Base-by-base conservation (phyloP, 495 filamentous ascomycete genomes). In the Poronia punctata region DNA sequence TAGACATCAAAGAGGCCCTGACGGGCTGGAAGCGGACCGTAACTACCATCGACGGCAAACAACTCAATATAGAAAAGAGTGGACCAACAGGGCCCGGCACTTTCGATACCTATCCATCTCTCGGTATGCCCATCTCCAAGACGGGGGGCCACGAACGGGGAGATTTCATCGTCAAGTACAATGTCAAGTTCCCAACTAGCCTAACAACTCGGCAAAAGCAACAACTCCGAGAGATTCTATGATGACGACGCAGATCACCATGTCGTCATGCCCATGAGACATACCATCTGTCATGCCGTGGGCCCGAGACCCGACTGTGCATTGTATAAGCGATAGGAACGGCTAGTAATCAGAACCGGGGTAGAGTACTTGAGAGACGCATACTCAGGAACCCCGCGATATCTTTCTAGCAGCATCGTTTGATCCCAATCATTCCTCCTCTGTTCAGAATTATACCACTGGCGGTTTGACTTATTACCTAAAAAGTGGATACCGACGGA, bases 1-100 rank as follows among this genome's bases (percentile, higher is more conserved):
- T 98, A 9, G 79, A 79, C 25, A 75, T 98, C n/a, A 96, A 95
- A 57, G 92, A 97, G 66, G 87, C 92, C n/a, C 68, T 98, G 16
- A 95, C 89, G 0, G 92, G 92, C 40, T 98, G 92, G 92, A 77
- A 79, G 46, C 80, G 84, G 23, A 90, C 85, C 25, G 74, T 98
- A 12, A 78, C 77, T n/a, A 98, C 93, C 7, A 96, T 98, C 43
- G 92, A 97, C 53, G 84, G 83, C 45, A 90, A 88, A 56, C 80
- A 84, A 42, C 62, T 97, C 43, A 73, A 67, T 21, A 75, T 97
- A 40, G 70, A 78, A 3, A 84, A 84, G 52, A 66, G 75, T 8
- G 90, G 90, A 0, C 90, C 89, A 0, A 97, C 90, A 4, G 78
- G 80, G 35, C 86, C 90, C 0, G 87, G 84, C 12, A 79, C 74